These are phyloP conservation scores for Suillus hirtellus DNA, from an alignment of 768 basidiomycete genomes.

Conservation along the genomic window DNA sequence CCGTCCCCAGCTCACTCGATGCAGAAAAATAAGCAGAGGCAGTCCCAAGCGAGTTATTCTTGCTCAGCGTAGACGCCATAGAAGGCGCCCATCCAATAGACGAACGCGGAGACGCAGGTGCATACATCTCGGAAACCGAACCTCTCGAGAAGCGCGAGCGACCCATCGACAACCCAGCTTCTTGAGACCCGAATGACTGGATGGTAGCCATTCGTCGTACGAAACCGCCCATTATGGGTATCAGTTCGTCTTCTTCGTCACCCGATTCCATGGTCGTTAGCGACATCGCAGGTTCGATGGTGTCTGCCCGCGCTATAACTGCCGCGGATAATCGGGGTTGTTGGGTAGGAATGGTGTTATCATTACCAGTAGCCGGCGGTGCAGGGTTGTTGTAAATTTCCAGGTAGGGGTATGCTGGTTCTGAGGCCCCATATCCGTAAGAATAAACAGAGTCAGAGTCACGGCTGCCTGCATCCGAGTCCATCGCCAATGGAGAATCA, in stretches of 20 bases:
- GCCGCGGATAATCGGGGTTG: constrained; percentile 16
- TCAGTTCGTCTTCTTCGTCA: constrained; percentile 35
- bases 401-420: constrained; percentile 31
- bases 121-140: constrained; percentile 19
- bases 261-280: background rate
- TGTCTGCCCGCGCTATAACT: background rate
- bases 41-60: constrained; percentile 23
- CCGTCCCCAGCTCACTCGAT: constrained; percentile 23
- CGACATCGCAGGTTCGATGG: background rate
- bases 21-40: constrained; percentile 27
- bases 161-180: constrained; percentile 36
- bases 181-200: constrained; percentile 71
- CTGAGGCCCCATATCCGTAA: constrained; percentile 31
- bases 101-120: constrained; percentile 24
- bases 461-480: constrained; percentile 1
- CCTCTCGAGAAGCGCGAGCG: constrained; percentile 29
- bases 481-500: background rate
- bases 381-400: constrained; percentile 32
- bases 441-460: constrained; percentile 16
- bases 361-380: background rate
- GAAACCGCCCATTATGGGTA: constrained; percentile 62
- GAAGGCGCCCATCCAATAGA: constrained; percentile 21
- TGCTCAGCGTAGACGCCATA: constrained; percentile 4
- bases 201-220: constrained; percentile 82
- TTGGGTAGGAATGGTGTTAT: constrained; percentile 8